These are phyloP conservation scores for Aspergillus diversus DNA, from an alignment of 495 filamentous ascomycete genomes.

Conservation along the genomic window DNA sequence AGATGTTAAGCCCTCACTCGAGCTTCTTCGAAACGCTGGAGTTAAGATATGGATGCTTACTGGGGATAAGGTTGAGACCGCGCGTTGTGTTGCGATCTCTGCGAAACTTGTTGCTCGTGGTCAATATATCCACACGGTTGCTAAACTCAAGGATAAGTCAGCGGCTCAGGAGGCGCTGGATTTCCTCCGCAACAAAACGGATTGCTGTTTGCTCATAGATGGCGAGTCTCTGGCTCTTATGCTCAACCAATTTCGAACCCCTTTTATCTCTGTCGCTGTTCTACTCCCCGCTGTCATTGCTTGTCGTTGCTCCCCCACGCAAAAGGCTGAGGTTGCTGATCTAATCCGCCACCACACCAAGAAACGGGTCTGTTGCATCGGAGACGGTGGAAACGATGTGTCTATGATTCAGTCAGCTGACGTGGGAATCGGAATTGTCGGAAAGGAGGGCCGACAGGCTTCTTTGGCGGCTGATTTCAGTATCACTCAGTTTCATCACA, in stretches of 20 bases:
- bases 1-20: slow-evolving; percentile 92
- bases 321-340: slow-evolving; percentile 91
- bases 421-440: slow-evolving; percentile 96
- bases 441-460: slow-evolving; percentile 95
- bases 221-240: slow-evolving; percentile 86
- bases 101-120: slow-evolving; percentile 92
- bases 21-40: slow-evolving; percentile 95
- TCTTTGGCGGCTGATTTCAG: slow-evolving; percentile 95
- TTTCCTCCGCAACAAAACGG: slow-evolving; percentile 84
- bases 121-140: slow-evolving; percentile 93
- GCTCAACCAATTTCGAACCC: slow-evolving; percentile 74
- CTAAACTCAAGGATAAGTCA: slow-evolving; percentile 62
- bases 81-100: slow-evolving; percentile 92
- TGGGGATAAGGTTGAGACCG: slow-evolving; percentile 98
- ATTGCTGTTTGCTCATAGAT: slow-evolving; percentile 91
- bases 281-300: slow-evolving; percentile 89
- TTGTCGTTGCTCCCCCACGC: slow-evolving; percentile 95
- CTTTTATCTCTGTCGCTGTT: slow-evolving; percentile 90
- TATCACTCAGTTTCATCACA: slow-evolving; percentile 89
- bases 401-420: slow-evolving; percentile 99
- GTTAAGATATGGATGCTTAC: slow-evolving; percentile 99
- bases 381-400: slow-evolving; percentile 97
- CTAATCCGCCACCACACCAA: slow-evolving; percentile 91
- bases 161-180: slow-evolving; percentile 83
- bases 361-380: slow-evolving; percentile 94